Base-by-base conservation (phyloP, 202 grass and related monocot genomes). In the Carex arenaria region DNA sequence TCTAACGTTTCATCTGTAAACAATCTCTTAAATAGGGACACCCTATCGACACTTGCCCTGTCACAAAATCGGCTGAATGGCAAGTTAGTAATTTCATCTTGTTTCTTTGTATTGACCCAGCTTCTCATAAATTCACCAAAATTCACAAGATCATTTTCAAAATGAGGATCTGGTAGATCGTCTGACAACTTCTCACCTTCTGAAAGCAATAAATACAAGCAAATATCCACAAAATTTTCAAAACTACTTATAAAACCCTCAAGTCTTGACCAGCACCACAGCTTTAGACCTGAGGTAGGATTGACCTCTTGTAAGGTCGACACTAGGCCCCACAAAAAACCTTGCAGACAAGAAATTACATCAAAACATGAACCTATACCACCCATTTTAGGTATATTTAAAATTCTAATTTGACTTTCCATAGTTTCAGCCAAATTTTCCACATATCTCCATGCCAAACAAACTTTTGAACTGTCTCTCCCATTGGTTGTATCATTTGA, bases 291-390 rank as follows among this genome's bases (percentile, higher is more conserved):
- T 82, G 56, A 42, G 56, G 82, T 79, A 57, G 87, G 38, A 43
- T 84, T 87, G 38, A 61, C 84, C 61, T 78, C 88, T 79, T 93
- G 87, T 86, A 90, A 70, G 68, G 87, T 80, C 78, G 86, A 92
- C 79, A 87, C 62, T 54, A 95, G 81, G 66, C 93, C 96, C 96
- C 93, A 90, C 64, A 98, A 86, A 84, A 95, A 98, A 79, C 93
- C 91, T 68, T 86, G 86, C 62, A 93, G 84, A 72, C 91, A 98
- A 89, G 93, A 95, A 49, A 98, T 71, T 11, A 86, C 78, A 92
- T 89, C n/a, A 43, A 69, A 68, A 90, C 64, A 84, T 85, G 80
- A 95, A 82, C 68, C 73, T 87, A 53, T 90, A 80, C 89, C 89
- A 89, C 64, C 80, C 85, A 36, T 83, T 82, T 78, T 36, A 76